A percentile compares a stretch with the other conserved stretches of the same genome.
phyloP scores from a whole-genome alignment of 2,329 filamentous ascomycete species.

The Penicillium paneum region DNA sequence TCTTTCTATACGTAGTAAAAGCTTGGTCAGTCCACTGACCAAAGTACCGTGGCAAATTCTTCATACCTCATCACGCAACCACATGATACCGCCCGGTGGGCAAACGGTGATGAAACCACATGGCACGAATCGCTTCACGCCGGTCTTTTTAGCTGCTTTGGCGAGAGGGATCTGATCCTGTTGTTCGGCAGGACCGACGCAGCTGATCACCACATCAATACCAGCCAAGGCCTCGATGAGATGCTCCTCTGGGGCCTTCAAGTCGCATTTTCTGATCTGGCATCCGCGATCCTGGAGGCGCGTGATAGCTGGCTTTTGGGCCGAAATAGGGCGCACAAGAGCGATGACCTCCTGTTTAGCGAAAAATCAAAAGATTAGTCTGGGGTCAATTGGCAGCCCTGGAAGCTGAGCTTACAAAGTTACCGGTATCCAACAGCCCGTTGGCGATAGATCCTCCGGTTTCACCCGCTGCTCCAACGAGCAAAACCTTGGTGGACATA shows the following conservation, averaged over 20 bases:
- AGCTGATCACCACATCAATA: constrained; percentile 48
- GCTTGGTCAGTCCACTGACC: constrained; percentile 4
- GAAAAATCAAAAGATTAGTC: background rate
- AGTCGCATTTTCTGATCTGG: constrained; percentile 44
- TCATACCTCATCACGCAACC: constrained; percentile 41
- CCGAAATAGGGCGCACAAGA: constrained; percentile 47
- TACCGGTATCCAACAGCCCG: constrained; percentile 33
- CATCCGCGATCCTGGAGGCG: constrained; percentile 45
- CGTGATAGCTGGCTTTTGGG: constrained; percentile 46
- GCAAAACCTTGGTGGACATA: constrained; percentile 38
- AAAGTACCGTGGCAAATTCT: background rate
- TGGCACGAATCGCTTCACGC: constrained; percentile 53
- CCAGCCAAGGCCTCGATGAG: constrained; percentile 44
- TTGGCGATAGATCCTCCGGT: constrained; percentile 41
- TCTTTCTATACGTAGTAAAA: constrained; percentile 45
- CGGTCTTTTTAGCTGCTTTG: constrained; percentile 49
- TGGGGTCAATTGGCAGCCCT: background rate
- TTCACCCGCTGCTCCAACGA: constrained; percentile 42
- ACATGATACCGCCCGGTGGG: constrained; percentile 47
- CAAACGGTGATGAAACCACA: constrained; percentile 50
- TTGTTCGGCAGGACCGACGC: constrained; percentile 36
- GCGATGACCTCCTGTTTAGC: constrained; percentile 47
- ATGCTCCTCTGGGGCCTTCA: constrained; percentile 42
- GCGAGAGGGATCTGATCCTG: constrained; percentile 48
- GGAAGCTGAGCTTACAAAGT: constrained; percentile 17